phyloP scores from a whole-genome alignment of 306 rosid species.

The Cucumis melo region DNA sequence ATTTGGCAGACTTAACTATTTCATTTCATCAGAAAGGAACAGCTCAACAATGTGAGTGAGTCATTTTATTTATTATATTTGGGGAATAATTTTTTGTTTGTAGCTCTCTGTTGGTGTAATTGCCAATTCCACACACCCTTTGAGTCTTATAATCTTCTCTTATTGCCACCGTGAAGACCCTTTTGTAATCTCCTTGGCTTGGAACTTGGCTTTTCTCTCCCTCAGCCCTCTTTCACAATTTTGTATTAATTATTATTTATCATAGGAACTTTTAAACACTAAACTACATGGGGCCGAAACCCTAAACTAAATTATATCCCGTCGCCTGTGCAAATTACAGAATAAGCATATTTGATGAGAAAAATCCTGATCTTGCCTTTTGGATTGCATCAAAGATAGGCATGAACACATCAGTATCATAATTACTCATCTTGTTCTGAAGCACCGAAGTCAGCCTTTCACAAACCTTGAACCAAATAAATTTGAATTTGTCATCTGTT shows the following conservation, averaged over 20 bases:
- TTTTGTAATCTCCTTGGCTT: not conserved
- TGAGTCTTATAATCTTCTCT: not conserved
- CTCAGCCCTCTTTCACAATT: not conserved
- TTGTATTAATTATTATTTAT: not conserved
- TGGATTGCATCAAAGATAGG: constrained; percentile 88
- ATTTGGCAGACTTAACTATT: not conserved
- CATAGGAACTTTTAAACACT: not conserved
- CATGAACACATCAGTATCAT: constrained; percentile 87
- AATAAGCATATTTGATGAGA: not conserved
- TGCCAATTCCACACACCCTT: not conserved
- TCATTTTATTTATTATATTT: not conserved
- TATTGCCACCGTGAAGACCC: not conserved
- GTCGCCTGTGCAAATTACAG: not conserved
- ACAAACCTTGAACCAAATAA: constrained; percentile 56
- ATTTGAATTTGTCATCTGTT: constrained; percentile 82
- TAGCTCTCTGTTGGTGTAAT: not conserved
- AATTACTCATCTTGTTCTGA: constrained; percentile 88
- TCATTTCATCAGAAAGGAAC: too few species aligned
- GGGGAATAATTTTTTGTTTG: not conserved
- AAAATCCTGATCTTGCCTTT: constrained; percentile 27
- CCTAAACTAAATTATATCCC: not conserved
- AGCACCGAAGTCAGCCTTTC: constrained; percentile 87
- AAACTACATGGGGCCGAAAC: not conserved
- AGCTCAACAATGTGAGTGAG: not conserved
- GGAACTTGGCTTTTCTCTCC: not conserved